These are phyloP conservation scores for Gossypium bickii DNA, from an alignment of 345 rosid species.

Conservation along the genomic window DNA sequence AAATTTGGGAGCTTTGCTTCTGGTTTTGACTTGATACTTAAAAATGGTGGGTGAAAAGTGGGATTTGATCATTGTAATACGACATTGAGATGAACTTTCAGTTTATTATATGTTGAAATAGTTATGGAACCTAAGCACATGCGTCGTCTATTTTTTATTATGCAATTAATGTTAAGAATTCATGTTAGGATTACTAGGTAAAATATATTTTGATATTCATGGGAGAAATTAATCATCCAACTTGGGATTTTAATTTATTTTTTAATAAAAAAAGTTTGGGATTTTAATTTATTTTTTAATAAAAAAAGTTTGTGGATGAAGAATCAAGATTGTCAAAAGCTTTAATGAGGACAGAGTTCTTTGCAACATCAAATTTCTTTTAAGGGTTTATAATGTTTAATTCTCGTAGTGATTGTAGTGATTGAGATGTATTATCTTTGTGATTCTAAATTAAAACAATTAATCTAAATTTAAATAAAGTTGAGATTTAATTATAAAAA, in stretches of 20 bases:
- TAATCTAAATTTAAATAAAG: no score
- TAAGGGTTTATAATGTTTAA: no score
- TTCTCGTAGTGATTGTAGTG: no score
- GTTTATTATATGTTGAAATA: background rate
- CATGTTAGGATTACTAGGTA: background rate
- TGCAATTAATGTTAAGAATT: background rate
- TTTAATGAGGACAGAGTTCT: background rate
- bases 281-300: background rate
- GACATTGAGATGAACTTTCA: background rate
- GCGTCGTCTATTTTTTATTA: background rate
- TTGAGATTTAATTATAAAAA: no score
- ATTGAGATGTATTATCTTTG: no score
- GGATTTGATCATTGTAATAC: background rate
- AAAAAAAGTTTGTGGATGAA: background rate
- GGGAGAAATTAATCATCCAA: background rate
- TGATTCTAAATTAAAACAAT: no score
- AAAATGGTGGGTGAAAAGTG: background rate
- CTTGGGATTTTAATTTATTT: background rate
- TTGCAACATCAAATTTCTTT: no score
- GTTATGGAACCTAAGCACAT: background rate
- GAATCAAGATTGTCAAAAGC: background rate
- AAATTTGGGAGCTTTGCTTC: background rate
- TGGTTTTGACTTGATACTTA: background rate
- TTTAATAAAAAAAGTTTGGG: background rate
- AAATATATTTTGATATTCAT: background rate